Percentiles rank a stretch among this genome's conserved stretches.
Conservation (phyloP, 257 asterid species). For the Cinchona pubescens region DNA sequence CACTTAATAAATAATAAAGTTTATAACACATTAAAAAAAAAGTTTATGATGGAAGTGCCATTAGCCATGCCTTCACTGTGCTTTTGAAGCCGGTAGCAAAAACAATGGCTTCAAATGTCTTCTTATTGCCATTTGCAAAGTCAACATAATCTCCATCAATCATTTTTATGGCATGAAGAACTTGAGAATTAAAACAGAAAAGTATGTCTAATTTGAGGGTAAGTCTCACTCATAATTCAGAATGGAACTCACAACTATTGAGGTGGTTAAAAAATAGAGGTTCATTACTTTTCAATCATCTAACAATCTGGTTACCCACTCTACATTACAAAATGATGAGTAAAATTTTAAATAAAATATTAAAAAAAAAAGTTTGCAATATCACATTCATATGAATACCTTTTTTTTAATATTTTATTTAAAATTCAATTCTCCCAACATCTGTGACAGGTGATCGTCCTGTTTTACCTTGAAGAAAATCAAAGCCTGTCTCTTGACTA, state of each 20-base stretch:
- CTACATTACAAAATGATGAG: too few species aligned
- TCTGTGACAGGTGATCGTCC: slow-evolving; percentile 60
- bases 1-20: background rate
- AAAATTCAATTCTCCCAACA: slow-evolving; percentile 56
- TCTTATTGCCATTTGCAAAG: slow-evolving; percentile 29
- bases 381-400: slow-evolving; percentile 13
- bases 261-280: too few species aligned
- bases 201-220: too few species aligned
- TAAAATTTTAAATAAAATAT: too few species aligned
- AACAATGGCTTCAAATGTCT: slow-evolving; percentile 37
- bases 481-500: slow-evolving; percentile 53
- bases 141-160: slow-evolving; percentile 23
- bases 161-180: slow-evolving; percentile 29
- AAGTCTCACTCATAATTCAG: too few species aligned
- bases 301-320: too few species aligned
- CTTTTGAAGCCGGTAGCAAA: slow-evolving; percentile 60
- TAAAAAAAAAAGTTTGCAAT: too few species aligned
- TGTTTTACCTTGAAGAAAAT: slow-evolving; percentile 17
- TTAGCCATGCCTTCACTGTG: slow-evolving; percentile 47
- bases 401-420: slow-evolving; percentile 39
- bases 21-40: too few species aligned
- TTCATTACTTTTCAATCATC: too few species aligned
- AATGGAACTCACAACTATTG: too few species aligned
- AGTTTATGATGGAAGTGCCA: slow-evolving; percentile 27
- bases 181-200: slow-evolving; percentile 23